These are phyloP conservation scores for Tardiomyces blankii DNA, from an alignment of 1,139 yeast species.

Conservation along the genomic window DNA sequence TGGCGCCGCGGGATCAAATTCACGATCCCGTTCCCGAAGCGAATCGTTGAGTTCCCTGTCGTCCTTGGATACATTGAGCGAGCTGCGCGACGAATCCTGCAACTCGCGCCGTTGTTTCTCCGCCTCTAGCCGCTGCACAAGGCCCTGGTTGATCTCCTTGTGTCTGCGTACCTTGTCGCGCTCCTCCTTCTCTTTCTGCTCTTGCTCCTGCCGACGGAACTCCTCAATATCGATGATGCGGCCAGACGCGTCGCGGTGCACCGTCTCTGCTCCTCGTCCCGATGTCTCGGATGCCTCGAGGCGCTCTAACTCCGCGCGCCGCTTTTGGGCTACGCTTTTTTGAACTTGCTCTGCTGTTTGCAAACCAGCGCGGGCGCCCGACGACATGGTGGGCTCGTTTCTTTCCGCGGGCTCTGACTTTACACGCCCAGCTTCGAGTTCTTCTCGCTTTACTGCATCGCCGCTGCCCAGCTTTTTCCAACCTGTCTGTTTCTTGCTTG, in stretches of 20 bases:
- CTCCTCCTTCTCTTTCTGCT: constrained; percentile 22
- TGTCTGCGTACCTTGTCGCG: constrained; percentile 21
- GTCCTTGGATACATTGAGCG: constrained; percentile 26
- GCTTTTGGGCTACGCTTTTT: not conserved
- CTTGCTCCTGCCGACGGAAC: constrained; percentile 21
- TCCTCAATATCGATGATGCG: constrained; percentile 35
- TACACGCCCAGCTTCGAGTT: not conserved
- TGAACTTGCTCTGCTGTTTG: not conserved
- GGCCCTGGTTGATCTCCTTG: constrained; percentile 33
- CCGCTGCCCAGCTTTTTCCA: not conserved
- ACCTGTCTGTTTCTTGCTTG: not conserved
- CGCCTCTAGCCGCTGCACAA: constrained; percentile 29
- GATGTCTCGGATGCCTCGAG: not conserved
- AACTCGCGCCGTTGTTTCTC: constrained; percentile 19
- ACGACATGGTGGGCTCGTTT: not conserved
- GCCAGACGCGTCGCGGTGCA: constrained; percentile 53
- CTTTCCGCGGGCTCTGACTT: not conserved
- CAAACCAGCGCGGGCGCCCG: not conserved
- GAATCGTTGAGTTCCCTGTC: constrained; percentile 32
- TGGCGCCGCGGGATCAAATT: constrained; percentile 60
- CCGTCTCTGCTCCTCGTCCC: constrained; percentile 27
- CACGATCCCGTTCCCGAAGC: constrained; percentile 28
- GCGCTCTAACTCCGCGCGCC: not conserved
- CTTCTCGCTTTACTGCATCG: not conserved
- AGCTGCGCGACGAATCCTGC: constrained; percentile 24